Evolutionary conservation across 257 asterid species (phyloP).

Genomic region (Cinchona pubescens): DNA sequence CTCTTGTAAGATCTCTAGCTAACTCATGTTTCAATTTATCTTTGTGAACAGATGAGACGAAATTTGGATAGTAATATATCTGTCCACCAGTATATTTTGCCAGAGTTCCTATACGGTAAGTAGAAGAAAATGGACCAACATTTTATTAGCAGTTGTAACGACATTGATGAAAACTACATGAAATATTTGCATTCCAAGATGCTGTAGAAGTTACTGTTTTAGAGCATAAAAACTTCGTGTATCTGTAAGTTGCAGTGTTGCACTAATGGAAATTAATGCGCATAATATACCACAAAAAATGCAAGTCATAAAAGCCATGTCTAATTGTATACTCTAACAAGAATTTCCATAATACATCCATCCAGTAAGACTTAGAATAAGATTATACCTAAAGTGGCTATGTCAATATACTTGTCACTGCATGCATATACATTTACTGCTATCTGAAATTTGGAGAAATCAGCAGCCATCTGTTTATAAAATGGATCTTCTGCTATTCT

Average conservation of each 20-base stretch:
- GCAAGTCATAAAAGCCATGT: background rate
- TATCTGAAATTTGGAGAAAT: conserved; percentile 88
- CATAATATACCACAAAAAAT: background rate
- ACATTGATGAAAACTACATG: background rate
- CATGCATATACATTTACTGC: conserved; percentile 89
- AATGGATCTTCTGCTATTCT: conserved; percentile 96
- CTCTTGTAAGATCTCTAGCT: conserved; percentile 89
- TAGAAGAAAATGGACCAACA: background rate
- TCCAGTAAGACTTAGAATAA: background rate
- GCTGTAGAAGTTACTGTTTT: background rate
- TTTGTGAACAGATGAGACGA: conserved; percentile 59
- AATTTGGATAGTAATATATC: conserved; percentile 88
- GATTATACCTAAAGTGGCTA: conserved; percentile 83
- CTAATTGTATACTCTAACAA: background rate
- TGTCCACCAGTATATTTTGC: conserved; percentile 99
- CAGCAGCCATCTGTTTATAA: conserved; percentile 99
- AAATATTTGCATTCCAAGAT: background rate
- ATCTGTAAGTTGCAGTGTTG: background rate
- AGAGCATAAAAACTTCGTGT: background rate
- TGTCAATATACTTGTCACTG: conserved; percentile 86
- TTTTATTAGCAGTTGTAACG: background rate
- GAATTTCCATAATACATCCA: background rate
- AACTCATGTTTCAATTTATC: conserved; percentile 84
- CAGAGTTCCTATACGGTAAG: conserved; percentile 60
- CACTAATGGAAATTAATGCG: background rate